These are phyloP conservation scores for Chlorociboria aeruginascens DNA, from an alignment of 495 filamentous ascomycete genomes.

Conservation along the genomic window DNA sequence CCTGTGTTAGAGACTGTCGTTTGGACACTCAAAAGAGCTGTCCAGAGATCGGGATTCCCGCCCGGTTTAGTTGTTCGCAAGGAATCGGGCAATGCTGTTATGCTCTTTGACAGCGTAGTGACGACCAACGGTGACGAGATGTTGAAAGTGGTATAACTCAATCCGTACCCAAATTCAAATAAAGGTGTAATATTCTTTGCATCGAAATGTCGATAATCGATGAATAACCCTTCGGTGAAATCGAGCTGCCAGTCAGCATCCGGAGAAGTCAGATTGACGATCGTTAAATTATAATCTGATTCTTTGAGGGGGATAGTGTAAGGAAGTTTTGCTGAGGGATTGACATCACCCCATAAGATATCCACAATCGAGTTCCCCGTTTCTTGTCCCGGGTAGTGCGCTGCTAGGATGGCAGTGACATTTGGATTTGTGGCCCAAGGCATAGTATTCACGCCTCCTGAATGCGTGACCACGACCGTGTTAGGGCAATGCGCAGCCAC, in stretches of 20 bases:
- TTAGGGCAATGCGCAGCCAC: slow-evolving; percentile 70
- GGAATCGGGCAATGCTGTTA: neutral
- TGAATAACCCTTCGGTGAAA: slow-evolving; percentile 9
- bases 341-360: slow-evolving; percentile 81
- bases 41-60: slow-evolving; percentile 69
- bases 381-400: slow-evolving; percentile 82
- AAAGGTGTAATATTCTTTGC: slow-evolving; percentile 40
- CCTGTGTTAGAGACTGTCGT: slow-evolving; percentile 79
- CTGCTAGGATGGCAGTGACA: slow-evolving; percentile 68
- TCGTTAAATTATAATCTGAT: slow-evolving; percentile 9
- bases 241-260: slow-evolving; percentile 16
- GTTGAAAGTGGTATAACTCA: slow-evolving; percentile 56
- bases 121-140: slow-evolving; percentile 43
- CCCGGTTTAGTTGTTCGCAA: slow-evolving; percentile 27
- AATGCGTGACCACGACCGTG: slow-evolving; percentile 89
- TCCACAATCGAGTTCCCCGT: slow-evolving; percentile 78
- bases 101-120: slow-evolving; percentile 31
- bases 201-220: slow-evolving; percentile 60
- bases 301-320: slow-evolving; percentile 59
- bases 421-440: slow-evolving; percentile 63
- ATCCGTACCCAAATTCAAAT: slow-evolving; percentile 61
- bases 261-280: slow-evolving; percentile 28
- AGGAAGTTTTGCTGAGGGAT: slow-evolving; percentile 74
- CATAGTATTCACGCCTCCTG: slow-evolving; percentile 62
- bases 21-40: slow-evolving; percentile 52